Evolutionary conservation across 2,329 filamentous ascomycete genomes (phyloP).

Genomic region (Penicillium hesseltinei): DNA sequence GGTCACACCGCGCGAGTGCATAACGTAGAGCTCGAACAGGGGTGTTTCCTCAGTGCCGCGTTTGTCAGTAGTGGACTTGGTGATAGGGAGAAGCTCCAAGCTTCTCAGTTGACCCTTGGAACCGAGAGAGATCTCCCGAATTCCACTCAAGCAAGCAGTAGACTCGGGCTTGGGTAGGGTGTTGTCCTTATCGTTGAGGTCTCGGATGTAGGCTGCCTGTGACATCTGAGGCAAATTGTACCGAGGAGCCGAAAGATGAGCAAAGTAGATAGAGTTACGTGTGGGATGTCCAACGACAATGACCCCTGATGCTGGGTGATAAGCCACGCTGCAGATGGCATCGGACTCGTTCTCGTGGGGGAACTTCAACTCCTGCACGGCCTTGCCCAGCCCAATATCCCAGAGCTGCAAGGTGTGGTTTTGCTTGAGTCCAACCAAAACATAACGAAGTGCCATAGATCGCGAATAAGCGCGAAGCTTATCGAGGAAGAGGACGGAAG

Average conservation of each 20-base stretch:
- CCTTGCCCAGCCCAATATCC: conserved; percentile 93
- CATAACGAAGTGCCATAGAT: conserved; percentile 84
- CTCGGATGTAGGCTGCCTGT: conserved; percentile 83
- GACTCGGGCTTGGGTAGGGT: conserved; percentile 82
- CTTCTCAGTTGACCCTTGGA: conserved; percentile 85
- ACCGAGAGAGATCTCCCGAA: conserved; percentile 90
- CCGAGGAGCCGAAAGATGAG: conserved; percentile 89
- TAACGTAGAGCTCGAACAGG: conserved; percentile 91
- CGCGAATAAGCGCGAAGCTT: conserved; percentile 93
- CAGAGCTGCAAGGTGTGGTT: conserved; percentile 98
- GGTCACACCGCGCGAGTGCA: conserved; percentile 97
- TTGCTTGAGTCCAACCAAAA: conserved; percentile 97
- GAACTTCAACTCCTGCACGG: conserved; percentile 94
- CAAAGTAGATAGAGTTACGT: conserved; percentile 94
- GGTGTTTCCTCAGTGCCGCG: conserved; percentile 65
- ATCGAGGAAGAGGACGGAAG: conserved; percentile 91
- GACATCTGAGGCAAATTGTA: conserved; percentile 79
- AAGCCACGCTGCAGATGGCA: conserved; percentile 95
- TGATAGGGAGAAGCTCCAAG: conserved; percentile 77
- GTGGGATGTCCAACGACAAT: conserved; percentile 94
- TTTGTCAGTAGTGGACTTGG: conserved; percentile 50
- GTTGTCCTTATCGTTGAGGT: conserved; percentile 69
- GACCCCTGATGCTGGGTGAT: conserved; percentile 88
- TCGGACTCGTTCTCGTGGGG: conserved; percentile 95
- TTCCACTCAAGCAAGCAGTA: conserved; percentile 94